Percentiles rank a stretch among this genome's conserved stretches.
Conservation (phyloP, 2,329 filamentous ascomycete genomes). For the Penicillium sp. region DNA sequence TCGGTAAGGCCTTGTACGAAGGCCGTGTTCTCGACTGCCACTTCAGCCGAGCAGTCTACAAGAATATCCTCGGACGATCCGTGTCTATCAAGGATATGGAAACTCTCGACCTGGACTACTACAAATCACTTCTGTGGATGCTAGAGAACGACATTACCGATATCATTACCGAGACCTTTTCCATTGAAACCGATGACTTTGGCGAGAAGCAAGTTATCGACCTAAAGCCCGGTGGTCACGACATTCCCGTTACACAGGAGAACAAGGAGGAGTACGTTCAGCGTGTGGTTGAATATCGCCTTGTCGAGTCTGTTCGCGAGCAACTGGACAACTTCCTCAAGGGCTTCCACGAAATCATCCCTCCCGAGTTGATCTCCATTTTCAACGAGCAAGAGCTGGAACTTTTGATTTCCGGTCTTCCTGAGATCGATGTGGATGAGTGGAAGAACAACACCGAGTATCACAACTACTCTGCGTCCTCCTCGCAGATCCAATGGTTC, state of each 20-base stretch:
- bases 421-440: constrained; percentile 96
- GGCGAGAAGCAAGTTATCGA: constrained; percentile 85
- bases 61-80: constrained; percentile 89
- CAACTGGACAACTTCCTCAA: constrained; percentile 92
- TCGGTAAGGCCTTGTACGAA: constrained; percentile 97
- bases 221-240: constrained; percentile 79
- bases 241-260: constrained; percentile 91
- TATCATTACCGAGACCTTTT: constrained; percentile 94
- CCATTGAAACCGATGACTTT: constrained; percentile 89
- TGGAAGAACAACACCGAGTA: constrained; percentile 99
- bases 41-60: constrained; percentile 98
- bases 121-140: constrained; percentile 98
- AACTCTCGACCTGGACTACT: constrained; percentile 96
- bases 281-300: constrained; percentile 87
- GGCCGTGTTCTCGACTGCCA: constrained; percentile 94
- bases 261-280: constrained; percentile 99
- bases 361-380: constrained; percentile 87
- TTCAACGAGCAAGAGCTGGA: constrained; percentile 99
- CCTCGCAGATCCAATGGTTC: constrained; percentile 98
- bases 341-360: constrained; percentile 96
- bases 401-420: constrained; percentile 90
- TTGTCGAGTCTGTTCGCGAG: constrained; percentile 86
- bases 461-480: constrained; percentile 92
- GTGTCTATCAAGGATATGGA: constrained; percentile 99
- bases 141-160: constrained; percentile 97